Conservation (phyloP, 2,329 filamentous ascomycete genomes). For the Ophiostoma sp. region DNA sequence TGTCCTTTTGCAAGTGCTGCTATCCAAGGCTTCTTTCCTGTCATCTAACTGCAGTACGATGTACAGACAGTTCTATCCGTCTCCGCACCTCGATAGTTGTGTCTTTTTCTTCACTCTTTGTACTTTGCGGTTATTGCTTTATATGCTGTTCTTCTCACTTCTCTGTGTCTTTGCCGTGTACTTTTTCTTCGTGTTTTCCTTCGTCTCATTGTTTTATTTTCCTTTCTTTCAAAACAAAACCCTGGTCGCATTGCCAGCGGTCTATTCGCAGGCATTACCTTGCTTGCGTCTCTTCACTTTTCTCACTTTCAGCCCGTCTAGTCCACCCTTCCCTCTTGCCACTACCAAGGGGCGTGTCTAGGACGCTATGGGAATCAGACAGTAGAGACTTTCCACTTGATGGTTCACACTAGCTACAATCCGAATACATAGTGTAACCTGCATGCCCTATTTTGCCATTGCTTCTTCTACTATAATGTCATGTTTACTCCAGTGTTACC, state of each 20-base stretch:
- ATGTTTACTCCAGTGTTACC: not conserved
- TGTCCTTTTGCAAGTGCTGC: constrained; percentile 1
- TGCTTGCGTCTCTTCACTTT: not conserved
- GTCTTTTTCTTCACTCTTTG: not conserved
- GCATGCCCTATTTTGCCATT: not conserved
- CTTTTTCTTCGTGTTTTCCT: not conserved
- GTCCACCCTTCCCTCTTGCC: constrained; percentile 1
- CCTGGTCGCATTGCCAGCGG: not conserved
- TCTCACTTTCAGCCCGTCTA: not conserved
- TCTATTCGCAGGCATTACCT: not conserved
- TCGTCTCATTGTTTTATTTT: not conserved
- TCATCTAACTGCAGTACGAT: not conserved
- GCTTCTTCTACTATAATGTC: not conserved
- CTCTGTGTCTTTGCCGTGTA: not conserved
- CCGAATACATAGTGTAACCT: not conserved
- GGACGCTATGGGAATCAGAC: not conserved
- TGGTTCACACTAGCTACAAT: not conserved
- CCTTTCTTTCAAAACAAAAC: not conserved
- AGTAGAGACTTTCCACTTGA: not conserved
- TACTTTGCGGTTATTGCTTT: not conserved
- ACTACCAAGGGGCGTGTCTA: not conserved
- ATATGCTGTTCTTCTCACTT: not conserved
- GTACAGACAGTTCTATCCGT: not conserved
- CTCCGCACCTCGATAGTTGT: not conserved
- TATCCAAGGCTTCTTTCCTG: not conserved